Evolutionary conservation across 306 rosid genomes (phyloP).

Genomic region (Albizia julibrissin): DNA sequence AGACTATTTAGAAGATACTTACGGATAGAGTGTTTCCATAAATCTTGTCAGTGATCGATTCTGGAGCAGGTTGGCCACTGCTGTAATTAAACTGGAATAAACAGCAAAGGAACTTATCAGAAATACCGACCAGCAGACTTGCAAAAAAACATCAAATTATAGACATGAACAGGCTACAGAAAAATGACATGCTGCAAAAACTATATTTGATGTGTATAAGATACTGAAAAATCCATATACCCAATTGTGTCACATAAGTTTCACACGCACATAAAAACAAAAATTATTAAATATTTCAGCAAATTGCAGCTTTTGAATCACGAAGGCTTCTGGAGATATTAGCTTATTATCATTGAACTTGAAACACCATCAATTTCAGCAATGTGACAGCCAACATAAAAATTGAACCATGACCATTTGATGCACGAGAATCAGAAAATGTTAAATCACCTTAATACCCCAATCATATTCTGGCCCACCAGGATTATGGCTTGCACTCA

Average conservation of each 20-base stretch:
- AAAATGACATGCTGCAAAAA: neutral
- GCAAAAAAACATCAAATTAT: conserved; percentile 10
- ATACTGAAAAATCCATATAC: conserved; percentile 12
- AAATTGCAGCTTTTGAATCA: conserved; percentile 27
- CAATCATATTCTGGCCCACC: conserved; percentile 99
- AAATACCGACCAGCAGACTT: conserved; percentile 25
- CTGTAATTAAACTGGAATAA: conserved; percentile 83
- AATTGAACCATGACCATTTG: conserved; percentile 25
- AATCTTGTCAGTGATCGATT: conserved; percentile 95
- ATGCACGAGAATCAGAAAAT: conserved; percentile 24
- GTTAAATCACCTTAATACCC: conserved; percentile 89
- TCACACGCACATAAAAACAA: neutral
- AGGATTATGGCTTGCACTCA: conserved; percentile 99
- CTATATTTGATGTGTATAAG: neutral
- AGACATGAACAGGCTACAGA: conserved; percentile 10
- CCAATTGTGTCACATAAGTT: neutral
- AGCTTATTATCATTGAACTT: neutral
- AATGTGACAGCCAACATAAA: conserved; percentile 6
- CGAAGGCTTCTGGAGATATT: conserved; percentile 17
- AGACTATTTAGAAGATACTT: conserved; percentile 43
- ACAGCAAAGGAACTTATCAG: conserved; percentile 42
- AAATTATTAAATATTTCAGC: conserved; percentile 6
- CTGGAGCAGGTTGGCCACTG: conserved; percentile 99
- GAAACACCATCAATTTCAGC: conserved; percentile 3
- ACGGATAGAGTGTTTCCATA: conserved; percentile 96